Evolutionary conservation across 2,329 filamentous ascomycete species (phyloP).

Genomic region (Knufia petricola): DNA sequence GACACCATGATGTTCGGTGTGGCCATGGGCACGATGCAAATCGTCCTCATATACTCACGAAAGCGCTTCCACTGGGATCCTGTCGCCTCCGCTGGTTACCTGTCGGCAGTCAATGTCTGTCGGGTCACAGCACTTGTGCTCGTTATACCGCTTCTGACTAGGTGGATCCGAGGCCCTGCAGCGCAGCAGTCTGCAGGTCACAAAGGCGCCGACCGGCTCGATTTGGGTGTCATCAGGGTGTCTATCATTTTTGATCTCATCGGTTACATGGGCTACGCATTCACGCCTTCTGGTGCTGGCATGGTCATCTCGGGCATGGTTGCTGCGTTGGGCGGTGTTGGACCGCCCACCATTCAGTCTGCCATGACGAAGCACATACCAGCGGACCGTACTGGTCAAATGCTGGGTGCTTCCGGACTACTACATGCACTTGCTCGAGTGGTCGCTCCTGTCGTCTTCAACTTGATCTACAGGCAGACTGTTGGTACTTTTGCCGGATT

Average conservation of each 20-base stretch:
- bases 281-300: constrained; percentile 50
- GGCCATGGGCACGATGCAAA: constrained; percentile 68
- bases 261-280: constrained; percentile 65
- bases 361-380: constrained; percentile 87
- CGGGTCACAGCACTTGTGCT: constrained; percentile 68
- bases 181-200: constrained; percentile 33
- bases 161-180: constrained; percentile 52
- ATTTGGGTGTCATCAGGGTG: constrained; percentile 64
- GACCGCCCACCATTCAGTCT: constrained; percentile 72
- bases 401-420: constrained; percentile 81
- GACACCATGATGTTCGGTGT: constrained; percentile 77
- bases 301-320: constrained; percentile 66
- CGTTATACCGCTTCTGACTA: constrained; percentile 66
- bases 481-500: constrained; percentile 69
- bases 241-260: constrained; percentile 67
- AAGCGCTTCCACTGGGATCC: constrained; percentile 75
- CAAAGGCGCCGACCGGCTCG: constrained; percentile 66
- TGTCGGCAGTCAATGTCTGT: constrained; percentile 67
- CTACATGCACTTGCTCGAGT: constrained; percentile 75
- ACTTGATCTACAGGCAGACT: constrained; percentile 73
- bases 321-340: constrained; percentile 72
- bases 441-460: constrained; percentile 71
- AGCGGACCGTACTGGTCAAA: constrained; percentile 66
- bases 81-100: constrained; percentile 67
- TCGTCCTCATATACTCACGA: constrained; percentile 75